A percentile compares a stretch with the other conserved stretches of the same genome.
These are phyloP conservation scores for Collybia nuda DNA, from an alignment of 768 basidiomycete genomes.

Conservation along the genomic window DNA sequence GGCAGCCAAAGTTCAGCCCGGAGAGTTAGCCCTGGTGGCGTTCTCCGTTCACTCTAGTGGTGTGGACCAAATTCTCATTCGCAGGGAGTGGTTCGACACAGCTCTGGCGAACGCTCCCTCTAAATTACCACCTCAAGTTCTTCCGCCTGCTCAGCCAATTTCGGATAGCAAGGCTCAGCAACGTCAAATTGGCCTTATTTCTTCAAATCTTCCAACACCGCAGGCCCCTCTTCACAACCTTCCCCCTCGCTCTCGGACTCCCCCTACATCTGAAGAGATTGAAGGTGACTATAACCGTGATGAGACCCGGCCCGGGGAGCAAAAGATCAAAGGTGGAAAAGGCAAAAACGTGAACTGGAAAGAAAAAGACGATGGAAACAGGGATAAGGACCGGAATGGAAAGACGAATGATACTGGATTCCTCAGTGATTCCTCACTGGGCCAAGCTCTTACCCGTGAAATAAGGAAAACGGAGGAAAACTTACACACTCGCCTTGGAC, in stretches of 20 bases:
- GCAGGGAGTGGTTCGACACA: conserved; percentile 82
- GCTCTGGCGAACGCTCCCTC: conserved; percentile 54
- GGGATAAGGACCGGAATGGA: conserved; percentile 36
- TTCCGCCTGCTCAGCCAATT: conserved; percentile 27
- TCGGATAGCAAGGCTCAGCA: conserved; percentile 21
- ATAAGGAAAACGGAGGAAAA: conserved; percentile 84
- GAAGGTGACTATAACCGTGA: conserved; percentile 66
- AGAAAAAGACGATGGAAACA: conserved; percentile 36
- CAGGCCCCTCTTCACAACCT: conserved; percentile 18
- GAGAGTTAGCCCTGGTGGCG: conserved; percentile 78
- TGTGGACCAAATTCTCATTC: conserved; percentile 84
- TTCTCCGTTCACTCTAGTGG: conserved; percentile 91
- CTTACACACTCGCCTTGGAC: conserved; percentile 73
- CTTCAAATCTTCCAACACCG: conserved; percentile 14
- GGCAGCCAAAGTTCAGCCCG: conserved; percentile 74
- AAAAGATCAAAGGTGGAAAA: conserved; percentile 65
- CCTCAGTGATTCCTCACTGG: conserved; percentile 54
- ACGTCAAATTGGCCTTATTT: conserved; percentile 20
- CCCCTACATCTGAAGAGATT: conserved; percentile 74
- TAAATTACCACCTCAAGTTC: conserved; percentile 58
- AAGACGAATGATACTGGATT: conserved; percentile 32
- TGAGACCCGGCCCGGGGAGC: conserved; percentile 43
- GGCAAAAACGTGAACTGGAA: conserved; percentile 60
- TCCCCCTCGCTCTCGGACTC: conserved; percentile 49
- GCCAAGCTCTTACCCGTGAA: conserved; percentile 66